Evolutionary conservation across 2,329 filamentous ascomycete genomes (phyloP).

Genomic region (Sarocladium brachiariae): DNA sequence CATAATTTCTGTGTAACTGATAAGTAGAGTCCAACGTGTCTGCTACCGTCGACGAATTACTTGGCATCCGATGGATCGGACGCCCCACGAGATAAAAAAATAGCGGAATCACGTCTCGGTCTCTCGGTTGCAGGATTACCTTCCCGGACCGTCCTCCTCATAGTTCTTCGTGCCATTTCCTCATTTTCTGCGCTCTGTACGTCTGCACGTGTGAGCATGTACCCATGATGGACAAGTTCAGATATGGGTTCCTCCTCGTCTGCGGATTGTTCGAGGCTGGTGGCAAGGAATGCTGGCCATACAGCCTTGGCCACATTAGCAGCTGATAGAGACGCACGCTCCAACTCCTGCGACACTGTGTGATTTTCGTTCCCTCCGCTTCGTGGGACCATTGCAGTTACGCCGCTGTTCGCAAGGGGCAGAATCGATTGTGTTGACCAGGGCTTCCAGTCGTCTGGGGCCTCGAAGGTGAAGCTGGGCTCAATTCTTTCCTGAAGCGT

Average conservation of each 20-base stretch:
- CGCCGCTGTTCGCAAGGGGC: neutral
- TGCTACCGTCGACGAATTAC: neutral
- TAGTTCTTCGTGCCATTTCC: neutral
- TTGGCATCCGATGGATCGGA: conserved; percentile 1
- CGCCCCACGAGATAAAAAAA: neutral
- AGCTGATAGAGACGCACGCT: neutral
- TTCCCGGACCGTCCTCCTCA: neutral
- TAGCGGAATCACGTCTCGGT: neutral
- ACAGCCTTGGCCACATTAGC: neutral
- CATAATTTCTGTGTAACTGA: neutral
- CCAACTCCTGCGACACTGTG: neutral
- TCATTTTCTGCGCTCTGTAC: neutral
- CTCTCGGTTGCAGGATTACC: neutral
- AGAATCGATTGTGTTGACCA: neutral
- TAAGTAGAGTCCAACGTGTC: neutral
- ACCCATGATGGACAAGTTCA: neutral
- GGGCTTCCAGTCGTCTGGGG: neutral
- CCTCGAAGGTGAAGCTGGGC: neutral
- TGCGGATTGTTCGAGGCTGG: neutral
- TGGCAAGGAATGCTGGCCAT: neutral
- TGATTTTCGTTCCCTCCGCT: neutral
- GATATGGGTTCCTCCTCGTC: neutral
- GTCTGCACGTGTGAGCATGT: neutral
- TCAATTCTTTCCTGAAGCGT: neutral
- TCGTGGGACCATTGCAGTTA: neutral